Evolutionary conservation across 1,284 basidiomycete genomes (phyloP), one percentile per base, ranked within the genome.

Genomic region (Amylostereum areolatum): DNA sequence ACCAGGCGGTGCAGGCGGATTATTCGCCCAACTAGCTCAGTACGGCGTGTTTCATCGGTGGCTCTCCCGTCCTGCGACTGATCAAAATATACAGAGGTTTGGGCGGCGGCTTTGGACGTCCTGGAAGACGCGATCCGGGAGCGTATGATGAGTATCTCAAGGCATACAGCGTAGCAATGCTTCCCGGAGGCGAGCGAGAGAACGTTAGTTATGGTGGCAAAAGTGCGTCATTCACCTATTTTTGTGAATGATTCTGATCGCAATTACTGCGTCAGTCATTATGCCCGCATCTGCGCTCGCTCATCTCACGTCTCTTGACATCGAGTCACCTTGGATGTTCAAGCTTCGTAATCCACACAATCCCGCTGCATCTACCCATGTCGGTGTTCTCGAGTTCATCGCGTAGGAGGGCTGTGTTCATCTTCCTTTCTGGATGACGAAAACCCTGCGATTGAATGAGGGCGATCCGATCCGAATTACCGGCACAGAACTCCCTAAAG

Each of bases 401-500:
- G 96, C 97, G 1, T 90, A 97, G 51, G 95, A 98, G 66, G 97
- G 97, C 11, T 80, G 89, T 24, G 95, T 97, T 2, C 90, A 99
- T 71, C 74, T 99, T 10, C 97, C 97, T 0, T 90, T 93, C 55
- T 99, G 97, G 97, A 97, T 99, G 93, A 99, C 99, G 97, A 92
- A 90, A 68, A 92, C 92, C 6, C 73, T 99, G 7, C 81, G 89
- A 28, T 71, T 99, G 29, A 86, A 87, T 46, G 97, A 99, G 66
- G 97, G 97, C 10, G 96, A 99, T 69, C 85, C 92, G 4, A 90
- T 99, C 53, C 85, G 94, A 34, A 84, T 99, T 39, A 94, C 88
- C 1, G 95, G 95, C 1, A 78, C 88, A 0, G 84, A 88, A 51
- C 75, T 98, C 10, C 85, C 85, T 0, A 98, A 99, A 70, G 97